These are phyloP conservation scores for Blastobotrys serpentis DNA, from an alignment of 1,139 yeast genomes.

Conservation along the genomic window DNA sequence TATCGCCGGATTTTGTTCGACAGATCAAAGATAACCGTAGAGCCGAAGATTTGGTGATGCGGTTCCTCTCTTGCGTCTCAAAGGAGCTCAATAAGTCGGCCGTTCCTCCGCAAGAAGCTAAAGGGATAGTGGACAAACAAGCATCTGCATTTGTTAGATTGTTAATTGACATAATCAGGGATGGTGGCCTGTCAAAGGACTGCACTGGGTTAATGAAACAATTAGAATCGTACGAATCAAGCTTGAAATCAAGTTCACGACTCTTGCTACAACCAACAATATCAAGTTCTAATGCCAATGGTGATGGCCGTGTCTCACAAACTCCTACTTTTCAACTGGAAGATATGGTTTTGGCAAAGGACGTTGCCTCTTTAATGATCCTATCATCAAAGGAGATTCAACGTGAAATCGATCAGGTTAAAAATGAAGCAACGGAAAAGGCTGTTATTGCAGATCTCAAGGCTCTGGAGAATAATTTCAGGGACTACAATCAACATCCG, in stretches of 20 bases:
- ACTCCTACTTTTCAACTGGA: constrained; percentile 31
- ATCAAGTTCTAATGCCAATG: neutral
- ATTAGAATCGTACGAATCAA: constrained; percentile 33
- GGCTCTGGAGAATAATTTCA: constrained; percentile 43
- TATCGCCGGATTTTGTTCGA: constrained; percentile 52
- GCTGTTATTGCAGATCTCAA: constrained; percentile 49
- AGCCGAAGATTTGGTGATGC: constrained; percentile 64
- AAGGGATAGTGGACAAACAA: constrained; percentile 52
- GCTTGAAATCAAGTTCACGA: constrained; percentile 42
- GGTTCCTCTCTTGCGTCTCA: constrained; percentile 63
- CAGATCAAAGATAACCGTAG: constrained; percentile 44
- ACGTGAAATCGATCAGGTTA: constrained; percentile 31
- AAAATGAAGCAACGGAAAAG: constrained; percentile 47
- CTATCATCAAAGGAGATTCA: constrained; percentile 31
- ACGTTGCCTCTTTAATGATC: constrained; percentile 27
- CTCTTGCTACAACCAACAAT: constrained; percentile 22
- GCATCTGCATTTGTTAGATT: constrained; percentile 58
- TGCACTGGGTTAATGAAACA: constrained; percentile 33
- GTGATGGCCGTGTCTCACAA: constrained; percentile 11
- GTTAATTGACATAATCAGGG: constrained; percentile 49
- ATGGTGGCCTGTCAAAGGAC: constrained; percentile 32
- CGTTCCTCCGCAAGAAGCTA: constrained; percentile 44
- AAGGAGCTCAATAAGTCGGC: constrained; percentile 60
- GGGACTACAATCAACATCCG: constrained; percentile 46
- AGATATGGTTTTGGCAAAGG: constrained; percentile 33